These are phyloP conservation scores for Phytophthora gonapodyides DNA, from an alignment of 352 stramenopile genomes.

Conservation along the genomic window DNA sequence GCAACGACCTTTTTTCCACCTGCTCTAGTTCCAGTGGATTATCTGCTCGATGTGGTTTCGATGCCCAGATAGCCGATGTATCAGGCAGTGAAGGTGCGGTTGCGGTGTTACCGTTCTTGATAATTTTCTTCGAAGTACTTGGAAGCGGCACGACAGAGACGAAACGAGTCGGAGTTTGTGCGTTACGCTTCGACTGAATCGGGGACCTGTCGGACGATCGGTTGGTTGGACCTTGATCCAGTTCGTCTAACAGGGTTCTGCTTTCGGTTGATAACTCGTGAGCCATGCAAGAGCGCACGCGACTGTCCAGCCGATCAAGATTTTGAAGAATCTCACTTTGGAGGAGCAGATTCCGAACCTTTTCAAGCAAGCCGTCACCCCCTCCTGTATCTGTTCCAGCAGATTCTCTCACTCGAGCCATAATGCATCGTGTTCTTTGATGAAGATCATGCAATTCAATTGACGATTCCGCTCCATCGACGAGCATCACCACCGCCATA, in stretches of 20 bases:
- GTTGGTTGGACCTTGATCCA: neutral
- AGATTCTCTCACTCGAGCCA: neutral
- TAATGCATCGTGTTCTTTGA: neutral
- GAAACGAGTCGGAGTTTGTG: neutral
- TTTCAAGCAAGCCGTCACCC: too few relatives aligned
- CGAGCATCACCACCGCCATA: neutral
- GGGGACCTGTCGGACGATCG: neutral
- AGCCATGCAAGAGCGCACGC: constrained; percentile 1
- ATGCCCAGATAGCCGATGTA: too few relatives aligned
- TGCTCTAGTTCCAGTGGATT: too few relatives aligned
- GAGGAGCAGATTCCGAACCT: too few relatives aligned
- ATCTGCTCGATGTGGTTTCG: too few relatives aligned
- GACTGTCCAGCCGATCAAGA: neutral
- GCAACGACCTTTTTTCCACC: neutral
- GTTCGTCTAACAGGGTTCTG: neutral
- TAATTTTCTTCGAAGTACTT: too few relatives aligned
- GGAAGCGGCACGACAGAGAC: too few relatives aligned
- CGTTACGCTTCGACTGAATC: neutral
- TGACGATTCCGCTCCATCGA: neutral
- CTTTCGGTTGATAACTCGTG: neutral
- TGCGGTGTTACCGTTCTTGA: too few relatives aligned
- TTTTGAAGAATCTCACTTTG: too few relatives aligned
- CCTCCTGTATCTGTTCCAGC: too few relatives aligned
- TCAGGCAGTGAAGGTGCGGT: too few relatives aligned
- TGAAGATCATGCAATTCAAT: neutral